Conservation (phyloP, 2,329 filamentous ascomycete species). For the Fusarium chlamydosporum region DNA sequence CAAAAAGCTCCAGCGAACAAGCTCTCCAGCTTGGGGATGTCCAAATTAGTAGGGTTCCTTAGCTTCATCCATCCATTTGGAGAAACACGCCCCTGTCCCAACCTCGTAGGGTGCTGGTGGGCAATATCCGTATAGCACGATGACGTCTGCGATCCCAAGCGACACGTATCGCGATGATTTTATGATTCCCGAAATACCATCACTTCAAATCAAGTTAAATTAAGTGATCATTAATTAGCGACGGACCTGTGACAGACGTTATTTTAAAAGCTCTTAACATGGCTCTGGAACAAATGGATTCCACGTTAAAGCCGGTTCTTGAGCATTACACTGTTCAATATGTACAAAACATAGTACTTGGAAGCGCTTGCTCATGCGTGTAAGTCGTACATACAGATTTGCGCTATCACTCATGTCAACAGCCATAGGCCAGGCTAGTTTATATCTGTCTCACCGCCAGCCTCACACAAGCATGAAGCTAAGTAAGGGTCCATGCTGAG, state of each 20-base stretch:
- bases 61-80: slow-evolving; percentile 8
- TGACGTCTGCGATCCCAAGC: slow-evolving; percentile 22
- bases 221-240: background rate
- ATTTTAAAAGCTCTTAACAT: background rate
- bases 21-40: background rate
- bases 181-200: slow-evolving; percentile 1
- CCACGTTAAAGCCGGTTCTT: background rate
- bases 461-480: slow-evolving; percentile 10
- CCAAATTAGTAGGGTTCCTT: slow-evolving; percentile 4
- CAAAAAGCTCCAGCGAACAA: slow-evolving; percentile 4
- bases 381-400: slow-evolving; percentile 12
- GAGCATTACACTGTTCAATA: background rate
- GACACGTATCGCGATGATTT: slow-evolving; percentile 15
- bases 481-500: slow-evolving; percentile 19
- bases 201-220: background rate
- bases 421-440: slow-evolving; percentile 1
- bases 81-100: slow-evolving; percentile 15
- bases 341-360: background rate
- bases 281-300: background rate
- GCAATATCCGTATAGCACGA: slow-evolving; percentile 3
- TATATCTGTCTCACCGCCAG: slow-evolving; percentile 24
- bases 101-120: slow-evolving; percentile 3
- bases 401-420: slow-evolving; percentile 8
- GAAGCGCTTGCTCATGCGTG: slow-evolving; percentile 18
- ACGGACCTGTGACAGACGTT: background rate